phyloP scores from a whole-genome alignment of 345 rosid species.

The Lagerstroemia speciosa region DNA sequence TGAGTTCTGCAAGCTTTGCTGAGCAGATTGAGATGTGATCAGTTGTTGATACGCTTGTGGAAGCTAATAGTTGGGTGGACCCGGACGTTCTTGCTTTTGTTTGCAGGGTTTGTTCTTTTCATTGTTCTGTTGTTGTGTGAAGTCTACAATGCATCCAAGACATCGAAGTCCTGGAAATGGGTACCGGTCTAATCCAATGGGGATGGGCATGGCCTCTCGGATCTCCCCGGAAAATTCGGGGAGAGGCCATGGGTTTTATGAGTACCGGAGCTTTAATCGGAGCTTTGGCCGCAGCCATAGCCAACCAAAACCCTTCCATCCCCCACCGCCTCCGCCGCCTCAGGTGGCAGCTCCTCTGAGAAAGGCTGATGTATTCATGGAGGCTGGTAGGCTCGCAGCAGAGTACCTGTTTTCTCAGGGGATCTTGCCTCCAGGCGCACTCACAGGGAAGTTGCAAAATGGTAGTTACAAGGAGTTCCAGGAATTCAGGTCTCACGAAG shows the following conservation, averaged over 20 bases:
- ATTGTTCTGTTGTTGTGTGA: not conserved
- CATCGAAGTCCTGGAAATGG: constrained; percentile 90
- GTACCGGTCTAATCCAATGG: constrained; percentile 62
- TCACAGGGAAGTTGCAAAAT: constrained; percentile 73
- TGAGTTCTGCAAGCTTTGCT: not conserved
- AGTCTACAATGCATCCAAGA: constrained; percentile 59
- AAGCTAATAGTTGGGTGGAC: not conserved
- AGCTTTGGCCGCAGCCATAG: constrained; percentile 72
- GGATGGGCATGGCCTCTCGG: constrained; percentile 46
- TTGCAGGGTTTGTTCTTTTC: not conserved
- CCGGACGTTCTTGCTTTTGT: not conserved
- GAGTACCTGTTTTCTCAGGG: constrained; percentile 92
- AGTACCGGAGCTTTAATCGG: constrained; percentile 60
- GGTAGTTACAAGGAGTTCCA: constrained; percentile 55
- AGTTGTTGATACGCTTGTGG: not conserved
- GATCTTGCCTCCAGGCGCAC: constrained; percentile 40
- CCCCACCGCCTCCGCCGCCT: constrained; percentile 35
- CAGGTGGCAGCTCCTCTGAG: constrained; percentile 9
- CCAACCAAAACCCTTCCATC: constrained; percentile 42
- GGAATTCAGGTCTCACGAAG: constrained; percentile 60
- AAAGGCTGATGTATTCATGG: constrained; percentile 59
- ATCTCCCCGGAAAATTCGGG: constrained; percentile 28
- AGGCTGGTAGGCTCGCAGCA: constrained; percentile 90
- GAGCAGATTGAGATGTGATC: not conserved
- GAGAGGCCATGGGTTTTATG: constrained; percentile 77